These are phyloP conservation scores for Sphaerobolus stellatus DNA, from an alignment of 1,284 basidiomycete species.

Conservation along the genomic window DNA sequence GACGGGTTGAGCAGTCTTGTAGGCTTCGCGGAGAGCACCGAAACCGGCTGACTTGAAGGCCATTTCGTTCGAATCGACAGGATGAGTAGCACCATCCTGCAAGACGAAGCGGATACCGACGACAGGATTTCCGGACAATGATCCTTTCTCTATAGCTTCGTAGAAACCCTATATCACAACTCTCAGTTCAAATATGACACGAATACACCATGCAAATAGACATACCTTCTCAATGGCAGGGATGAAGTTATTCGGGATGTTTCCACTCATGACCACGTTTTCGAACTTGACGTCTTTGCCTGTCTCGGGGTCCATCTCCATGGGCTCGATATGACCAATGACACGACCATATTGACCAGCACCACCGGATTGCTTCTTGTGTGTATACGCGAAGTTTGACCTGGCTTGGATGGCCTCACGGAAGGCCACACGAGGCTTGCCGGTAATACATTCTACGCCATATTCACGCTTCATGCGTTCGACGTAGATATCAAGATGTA, in stretches of 20 bases:
- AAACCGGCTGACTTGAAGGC: constrained; percentile 92
- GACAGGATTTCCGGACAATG: constrained; percentile 87
- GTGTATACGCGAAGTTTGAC: constrained; percentile 87
- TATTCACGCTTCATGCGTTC: constrained; percentile 99
- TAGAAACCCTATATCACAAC: constrained; percentile 74
- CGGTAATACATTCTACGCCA: constrained; percentile 90
- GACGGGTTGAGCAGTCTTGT: constrained; percentile 73
- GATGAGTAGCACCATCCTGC: constrained; percentile 90
- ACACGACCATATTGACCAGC: constrained; percentile 96
- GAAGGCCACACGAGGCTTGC: constrained; percentile 96
- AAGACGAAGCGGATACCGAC: constrained; percentile 87
- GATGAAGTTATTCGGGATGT: constrained; percentile 89
- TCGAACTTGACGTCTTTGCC: constrained; percentile 89
- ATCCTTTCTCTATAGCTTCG: constrained; percentile 91
- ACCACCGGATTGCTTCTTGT: constrained; percentile 99
- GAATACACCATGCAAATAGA: not conserved
- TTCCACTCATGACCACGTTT: constrained; percentile 89
- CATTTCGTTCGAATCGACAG: constrained; percentile 96
- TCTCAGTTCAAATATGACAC: not conserved
- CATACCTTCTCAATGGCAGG: constrained; percentile 91
- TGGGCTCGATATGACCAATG: constrained; percentile 89
- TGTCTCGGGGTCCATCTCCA: constrained; percentile 76
- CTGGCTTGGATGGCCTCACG: constrained; percentile 88
- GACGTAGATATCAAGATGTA: constrained; percentile 99
- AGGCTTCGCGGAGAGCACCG: constrained; percentile 93